Evolutionary conservation across 2,329 filamentous ascomycete species (phyloP), one percentile per base, ranked within the genome.

Genomic region (Ophiostoma sp.): DNA sequence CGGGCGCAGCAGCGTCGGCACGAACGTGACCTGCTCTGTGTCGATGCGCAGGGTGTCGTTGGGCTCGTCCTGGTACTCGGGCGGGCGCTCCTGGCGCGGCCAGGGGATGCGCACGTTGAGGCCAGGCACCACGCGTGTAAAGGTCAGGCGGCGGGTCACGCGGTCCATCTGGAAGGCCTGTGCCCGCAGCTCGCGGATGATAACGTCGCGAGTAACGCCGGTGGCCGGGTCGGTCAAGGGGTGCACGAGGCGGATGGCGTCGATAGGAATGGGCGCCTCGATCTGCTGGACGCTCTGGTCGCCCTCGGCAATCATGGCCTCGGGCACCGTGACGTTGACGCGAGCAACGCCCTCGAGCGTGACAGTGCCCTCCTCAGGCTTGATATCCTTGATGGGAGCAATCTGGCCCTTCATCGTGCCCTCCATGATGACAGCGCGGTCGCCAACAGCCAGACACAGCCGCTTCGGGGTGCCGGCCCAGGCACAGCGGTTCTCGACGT

Each of bases 371-470:
- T 78, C 80, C 11, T 83, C 77, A 4, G 75, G 71, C 72, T 86
- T 79, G 63, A 96, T 80, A 1, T 80, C 77, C 70, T 76, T 77
- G 62, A 98, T 85, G n/a, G 81, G 80, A 66, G 91, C 91, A 78
- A 99, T 95, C 80, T 89, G 91, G 74, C 93, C 93, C 80, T 88
- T 90, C 75, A 95, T 90, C 47, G 84, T 84, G 8, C 94, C 93
- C 70, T 89, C 86, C 67, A 92, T 79, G 69, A 98, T 80, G 67
- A 94, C 91, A 44, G 97, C 93, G 70, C 95, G 85, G 78, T 98
- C 95, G 6, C 88, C 87, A 4, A 79, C 75, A 38, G 83, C 84
- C 69, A 93, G 80, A 72, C 87, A 89, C 70, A 91, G 81, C 76
- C 83, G 83, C 72, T 81, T 80, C 44, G 78, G 72, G 47, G 82